phyloP scores from a whole-genome alignment of 768 basidiomycete genomes.

The Russula sp. region DNA sequence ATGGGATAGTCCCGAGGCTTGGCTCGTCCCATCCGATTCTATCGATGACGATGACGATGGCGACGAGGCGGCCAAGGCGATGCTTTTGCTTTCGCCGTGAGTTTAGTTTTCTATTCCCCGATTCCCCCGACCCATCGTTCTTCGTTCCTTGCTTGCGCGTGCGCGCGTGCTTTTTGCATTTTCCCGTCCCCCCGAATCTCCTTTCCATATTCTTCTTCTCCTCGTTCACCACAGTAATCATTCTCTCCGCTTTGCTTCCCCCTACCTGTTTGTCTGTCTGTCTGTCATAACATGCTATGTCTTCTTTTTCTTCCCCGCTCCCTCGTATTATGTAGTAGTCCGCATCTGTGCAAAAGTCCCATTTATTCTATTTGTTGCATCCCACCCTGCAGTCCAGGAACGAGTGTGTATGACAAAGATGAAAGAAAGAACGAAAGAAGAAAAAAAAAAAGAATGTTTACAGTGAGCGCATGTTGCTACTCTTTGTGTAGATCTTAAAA shows the following conservation, averaged over 20 bases:
- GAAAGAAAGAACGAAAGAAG: neutral
- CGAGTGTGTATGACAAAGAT: neutral
- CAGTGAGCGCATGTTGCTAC: neutral
- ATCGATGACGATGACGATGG: neutral
- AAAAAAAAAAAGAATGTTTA: neutral
- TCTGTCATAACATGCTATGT: neutral
- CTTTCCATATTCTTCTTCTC: no score
- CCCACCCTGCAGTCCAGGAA: neutral
- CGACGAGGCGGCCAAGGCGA: neutral
- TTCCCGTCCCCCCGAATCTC: no score
- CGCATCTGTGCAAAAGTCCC: conserved; percentile 2
- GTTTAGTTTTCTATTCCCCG: no score
- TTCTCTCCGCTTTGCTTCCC: no score
- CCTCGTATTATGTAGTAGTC: neutral
- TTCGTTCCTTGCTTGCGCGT: no score
- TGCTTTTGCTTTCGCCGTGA: neutral
- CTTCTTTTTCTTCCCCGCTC: neutral
- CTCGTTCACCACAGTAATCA: no score
- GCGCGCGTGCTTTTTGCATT: no score
- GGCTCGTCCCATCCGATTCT: conserved; percentile 15
- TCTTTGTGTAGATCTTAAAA: neutral
- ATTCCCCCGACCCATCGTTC: no score
- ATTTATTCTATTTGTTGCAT: neutral
- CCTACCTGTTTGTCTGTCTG: no score
- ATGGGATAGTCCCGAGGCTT: conserved; percentile 16